Evolutionary conservation across 352 stramenopile species (phyloP), one percentile per base, ranked within the genome.

Genomic region (Phytophthora quininea): DNA sequence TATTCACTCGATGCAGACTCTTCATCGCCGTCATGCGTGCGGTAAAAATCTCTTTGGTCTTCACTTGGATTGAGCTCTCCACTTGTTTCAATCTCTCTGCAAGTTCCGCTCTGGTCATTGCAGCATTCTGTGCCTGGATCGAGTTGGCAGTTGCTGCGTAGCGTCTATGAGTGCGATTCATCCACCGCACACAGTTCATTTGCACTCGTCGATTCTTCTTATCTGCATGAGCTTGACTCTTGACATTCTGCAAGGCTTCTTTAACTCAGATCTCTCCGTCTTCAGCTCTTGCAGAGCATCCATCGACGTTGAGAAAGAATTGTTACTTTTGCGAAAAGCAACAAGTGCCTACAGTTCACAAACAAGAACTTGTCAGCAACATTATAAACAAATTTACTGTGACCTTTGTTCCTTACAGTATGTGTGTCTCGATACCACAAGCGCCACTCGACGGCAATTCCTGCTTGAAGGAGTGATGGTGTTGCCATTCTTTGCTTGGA

Each of bases 181-280:
- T 82, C 77, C 78, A 90, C 3, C 71, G 73, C 12, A 90, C 67
- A 42, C 84, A 90, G 58, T 86, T 84, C 84, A 92, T 88, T 47
- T 90, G 80, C 53, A 82, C 58, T 40, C 76, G 68, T 3, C 84
- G 77, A 46, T 71, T 64, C 8, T 76, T 49, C 55, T 90, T 92
- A 31, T 90, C 76, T n/a, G 56, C 75, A 37, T 90, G 67, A 31
- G 66, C 61, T 10, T 73, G 77, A 38, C 55, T 69, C 49, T 88
- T 88, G 15, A 67, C 64, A 30, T 58, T 61, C 61, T 90, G 78
- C 33, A 90, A 65, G 14, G 84, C 64, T 45, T 86, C 76, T 47
- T 76, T 78, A 92, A 67, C 31, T 89, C 76, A 1, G 47, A 67
- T 0, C 79, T 70, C 54, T 88, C 71, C 5, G 62, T 66, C 42